Evolutionary conservation across 495 filamentous ascomycete species (phyloP), one percentile per base, ranked within the genome.

Genomic region (Aspergillus coremiiformis): DNA sequence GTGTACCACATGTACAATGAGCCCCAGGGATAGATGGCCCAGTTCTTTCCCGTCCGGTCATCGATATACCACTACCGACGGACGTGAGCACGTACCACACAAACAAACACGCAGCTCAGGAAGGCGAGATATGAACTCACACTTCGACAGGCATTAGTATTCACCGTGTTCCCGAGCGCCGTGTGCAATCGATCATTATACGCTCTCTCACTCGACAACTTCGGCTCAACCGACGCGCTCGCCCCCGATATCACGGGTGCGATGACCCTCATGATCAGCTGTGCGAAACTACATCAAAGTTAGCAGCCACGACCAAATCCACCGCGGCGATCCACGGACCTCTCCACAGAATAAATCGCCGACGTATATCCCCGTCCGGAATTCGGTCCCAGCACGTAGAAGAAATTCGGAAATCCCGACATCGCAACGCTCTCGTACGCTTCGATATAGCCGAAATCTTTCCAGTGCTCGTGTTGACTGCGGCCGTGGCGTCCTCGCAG

Each of bases 311-410:
- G 10, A 1, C n/a, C 26, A 43, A 21, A 20, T 14, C 12, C 4
- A 22, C 21, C 20, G 5, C 0, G 8, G 4, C 4, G 8, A 47
- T 14, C 32, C 7, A 30, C 50, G 48, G 75, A 87, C 52, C 63
- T 63, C n/a, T 80, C 69, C 44, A 78, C 68, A 14, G 71, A 73
- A 75, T 82, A 49, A 5, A 57, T 43, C 33, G 35, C 30, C 6
- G 56, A 63, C 2, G 55, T 65, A 48, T 65, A 55, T 4, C 56
- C 41, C 19, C 55, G 47, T 3, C 62, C 62, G 0, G 62, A 65
- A 44, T 65, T 65, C 4, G 63, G 63, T 0, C 62, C 62, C 14
- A 62, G 37, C 5, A 65, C 26, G 42, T 60, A 60, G 30, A 65
- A 65, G 49, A 65, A 61, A 44, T 65, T 63, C 9, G 63, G 63